Conservation (phyloP, 352 stramenopile species). For the Phytophthora multivora region DNA sequence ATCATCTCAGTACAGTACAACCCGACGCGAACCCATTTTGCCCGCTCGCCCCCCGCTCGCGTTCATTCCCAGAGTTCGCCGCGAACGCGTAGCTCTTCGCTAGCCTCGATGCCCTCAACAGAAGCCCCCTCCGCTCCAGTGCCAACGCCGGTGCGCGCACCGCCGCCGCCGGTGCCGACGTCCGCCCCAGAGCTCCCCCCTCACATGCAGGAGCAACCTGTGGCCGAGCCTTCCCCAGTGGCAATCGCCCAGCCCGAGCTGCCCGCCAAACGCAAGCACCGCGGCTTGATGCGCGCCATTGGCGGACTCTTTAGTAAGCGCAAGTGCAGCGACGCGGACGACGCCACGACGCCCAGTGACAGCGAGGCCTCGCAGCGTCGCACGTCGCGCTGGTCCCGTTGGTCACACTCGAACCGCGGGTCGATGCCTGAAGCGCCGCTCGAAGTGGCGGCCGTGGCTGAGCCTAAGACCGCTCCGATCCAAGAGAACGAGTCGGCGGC, state of each 20-base stretch:
- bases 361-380: slow-evolving; percentile 42
- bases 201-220: slow-evolving; percentile 1
- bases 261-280: slow-evolving; percentile 37
- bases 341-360: slow-evolving; percentile 16
- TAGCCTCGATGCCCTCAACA: slow-evolving; percentile 16
- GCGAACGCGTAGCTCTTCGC: slow-evolving; percentile 1
- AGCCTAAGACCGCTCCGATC: slow-evolving; percentile 9
- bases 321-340: slow-evolving; percentile 34
- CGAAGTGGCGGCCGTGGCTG: slow-evolving; percentile 14
- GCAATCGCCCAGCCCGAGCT: background rate
- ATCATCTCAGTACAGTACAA: slow-evolving; percentile 8
- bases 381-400: slow-evolving; percentile 37
- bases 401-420: slow-evolving; percentile 37
- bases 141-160: slow-evolving; percentile 2
- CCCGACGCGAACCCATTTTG: slow-evolving; percentile 21
- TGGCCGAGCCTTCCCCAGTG: background rate
- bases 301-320: slow-evolving; percentile 57
- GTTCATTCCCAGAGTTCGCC: slow-evolving; percentile 25
- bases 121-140: background rate
- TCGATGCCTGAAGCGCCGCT: slow-evolving; percentile 27
- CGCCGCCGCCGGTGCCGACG: slow-evolving; percentile 17
- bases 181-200: slow-evolving; percentile 2
- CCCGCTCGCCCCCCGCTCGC: background rate
- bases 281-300: slow-evolving; percentile 53
- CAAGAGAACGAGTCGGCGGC: slow-evolving; percentile 23